Base-by-base conservation (phyloP, 2,329 filamentous ascomycete species). In the Beauveria varroae region DNA sequence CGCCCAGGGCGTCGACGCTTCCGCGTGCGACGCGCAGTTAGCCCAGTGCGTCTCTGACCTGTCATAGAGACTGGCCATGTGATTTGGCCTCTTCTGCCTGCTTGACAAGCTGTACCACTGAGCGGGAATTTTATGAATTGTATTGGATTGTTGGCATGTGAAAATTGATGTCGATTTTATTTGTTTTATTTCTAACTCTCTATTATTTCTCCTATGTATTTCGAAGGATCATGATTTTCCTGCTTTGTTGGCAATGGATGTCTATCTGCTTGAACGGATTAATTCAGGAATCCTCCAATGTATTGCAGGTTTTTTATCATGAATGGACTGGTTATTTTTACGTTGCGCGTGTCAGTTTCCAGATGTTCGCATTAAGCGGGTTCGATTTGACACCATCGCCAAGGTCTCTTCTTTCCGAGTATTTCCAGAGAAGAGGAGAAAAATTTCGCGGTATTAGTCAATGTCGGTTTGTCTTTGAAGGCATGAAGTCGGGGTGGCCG, bases 1-100 rank as follows among this genome's bases (percentile, higher is more conserved):
- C 56, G 66, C 75, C 16, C 65, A 68, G 3, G 76, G 76, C 46
- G 69, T 76, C 62, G 74, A 72, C 3, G 71, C 81, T 30, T 64
- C 68, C n/a, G 79, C 86, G 61, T 88, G 86, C 74, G 75, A 80
- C 64, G 67, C 73, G 5, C 86, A 88, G 72, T 76, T 85, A 67
- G 65, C 64, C 18, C 67, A 73, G 28, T 83, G 81, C 62, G 65
- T 71, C 24, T 68, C 71, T 34, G 72, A 73, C n/a, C 67, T 71
- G 47, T 70, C 71, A 43, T 72, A 49, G 14, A 50, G 46, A 28
- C 34, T 37, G 12, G n/a, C 12, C 12, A 47, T 22, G 10, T 10
- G 41, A 43, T 20, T 43, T 43, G 18, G 18, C 41, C 41, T 47
- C 20, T 26, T 28, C 5, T 10, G 14, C 22, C 18, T 37, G n/a